Percentiles rank a stretch among this genome's conserved stretches.
phyloP scores from a whole-genome alignment of 352 stramenopile genomes.

The Pythium grandisporangium region DNA sequence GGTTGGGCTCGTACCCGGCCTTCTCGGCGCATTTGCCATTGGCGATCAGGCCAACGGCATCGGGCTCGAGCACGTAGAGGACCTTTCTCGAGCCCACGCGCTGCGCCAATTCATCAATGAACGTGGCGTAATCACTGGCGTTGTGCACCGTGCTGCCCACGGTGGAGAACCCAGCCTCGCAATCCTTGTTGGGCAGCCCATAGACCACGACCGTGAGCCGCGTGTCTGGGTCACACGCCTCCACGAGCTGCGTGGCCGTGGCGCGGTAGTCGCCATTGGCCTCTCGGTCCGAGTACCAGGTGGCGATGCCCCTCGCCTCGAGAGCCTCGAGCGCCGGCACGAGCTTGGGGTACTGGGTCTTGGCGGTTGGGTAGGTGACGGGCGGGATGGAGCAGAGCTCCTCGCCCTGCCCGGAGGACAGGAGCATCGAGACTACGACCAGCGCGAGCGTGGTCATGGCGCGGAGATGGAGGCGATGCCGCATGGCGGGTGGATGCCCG shows the following conservation, averaged over 20 bases:
- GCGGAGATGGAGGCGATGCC: not conserved
- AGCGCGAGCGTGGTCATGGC: not conserved
- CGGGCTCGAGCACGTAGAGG: conserved; percentile 64
- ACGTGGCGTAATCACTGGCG: conserved; percentile 31
- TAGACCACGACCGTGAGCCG: conserved; percentile 54
- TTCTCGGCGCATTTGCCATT: conserved; percentile 19
- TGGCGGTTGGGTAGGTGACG: conserved; percentile 31
- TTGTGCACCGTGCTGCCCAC: conserved; percentile 24
- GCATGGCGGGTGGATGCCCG: not conserved
- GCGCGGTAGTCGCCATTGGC: conserved; percentile 29
- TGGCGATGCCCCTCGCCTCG: conserved; percentile 43
- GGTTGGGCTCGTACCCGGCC: conserved; percentile 34
- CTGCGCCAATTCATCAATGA: conserved; percentile 34
- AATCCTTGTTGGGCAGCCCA: conserved; percentile 72
- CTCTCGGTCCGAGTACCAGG: conserved; percentile 55
- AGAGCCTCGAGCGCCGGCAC: conserved; percentile 31
- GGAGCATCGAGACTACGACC: not conserved
- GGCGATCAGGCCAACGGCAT: conserved; percentile 40
- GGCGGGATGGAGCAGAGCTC: conserved; percentile 40
- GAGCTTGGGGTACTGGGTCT: conserved; percentile 26
- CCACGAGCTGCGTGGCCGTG: conserved; percentile 21
- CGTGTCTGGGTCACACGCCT: conserved; percentile 18
- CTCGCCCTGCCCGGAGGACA: conserved; percentile 10
- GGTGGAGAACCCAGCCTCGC: conserved; percentile 35
- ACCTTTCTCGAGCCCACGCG: conserved; percentile 38